These are phyloP conservation scores for Neurospora tetrasperma DNA, from an alignment of 495 filamentous ascomycete genomes.

Conservation along the genomic window DNA sequence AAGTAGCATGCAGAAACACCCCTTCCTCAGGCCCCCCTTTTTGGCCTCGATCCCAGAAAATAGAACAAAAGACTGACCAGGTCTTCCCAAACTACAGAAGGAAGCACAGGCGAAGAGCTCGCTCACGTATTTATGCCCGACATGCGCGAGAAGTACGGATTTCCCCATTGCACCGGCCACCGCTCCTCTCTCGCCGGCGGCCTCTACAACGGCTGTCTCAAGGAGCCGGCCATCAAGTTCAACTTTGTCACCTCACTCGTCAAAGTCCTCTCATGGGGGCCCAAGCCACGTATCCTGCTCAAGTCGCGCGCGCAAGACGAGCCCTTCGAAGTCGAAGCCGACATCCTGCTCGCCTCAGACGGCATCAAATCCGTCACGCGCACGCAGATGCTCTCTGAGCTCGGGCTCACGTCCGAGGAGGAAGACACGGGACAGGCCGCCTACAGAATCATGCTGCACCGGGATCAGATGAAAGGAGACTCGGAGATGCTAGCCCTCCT, in stretches of 20 bases:
- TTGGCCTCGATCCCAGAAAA: neutral
- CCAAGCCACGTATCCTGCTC: slow-evolving; percentile 45
- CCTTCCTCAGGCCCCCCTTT: neutral
- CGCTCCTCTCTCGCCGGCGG: slow-evolving; percentile 59
- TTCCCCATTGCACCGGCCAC: slow-evolving; percentile 72
- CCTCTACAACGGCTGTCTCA: slow-evolving; percentile 56
- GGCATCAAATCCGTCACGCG: slow-evolving; percentile 63
- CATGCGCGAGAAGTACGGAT: slow-evolving; percentile 56
- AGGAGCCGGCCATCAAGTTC: slow-evolving; percentile 57
- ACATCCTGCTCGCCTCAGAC: slow-evolving; percentile 62
- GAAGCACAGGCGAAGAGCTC: slow-evolving; percentile 55
- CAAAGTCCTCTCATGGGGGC: slow-evolving; percentile 43
- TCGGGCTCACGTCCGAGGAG: slow-evolving; percentile 46
- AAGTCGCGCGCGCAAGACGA: slow-evolving; percentile 45
- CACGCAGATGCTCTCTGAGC: slow-evolving; percentile 46
- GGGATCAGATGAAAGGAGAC: slow-evolving; percentile 55
- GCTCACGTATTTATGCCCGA: slow-evolving; percentile 59
- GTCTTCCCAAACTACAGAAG: slow-evolving; percentile 34
- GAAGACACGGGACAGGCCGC: slow-evolving; percentile 68
- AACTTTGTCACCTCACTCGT: slow-evolving; percentile 49
- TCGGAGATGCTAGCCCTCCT: slow-evolving; percentile 58
- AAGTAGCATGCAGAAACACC: neutral
- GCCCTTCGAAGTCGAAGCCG: slow-evolving; percentile 44
- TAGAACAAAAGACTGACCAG: neutral
- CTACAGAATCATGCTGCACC: slow-evolving; percentile 75